Evolutionary conservation across 345 rosid genomes (phyloP).

Genomic region (Trapa incisa): DNA sequence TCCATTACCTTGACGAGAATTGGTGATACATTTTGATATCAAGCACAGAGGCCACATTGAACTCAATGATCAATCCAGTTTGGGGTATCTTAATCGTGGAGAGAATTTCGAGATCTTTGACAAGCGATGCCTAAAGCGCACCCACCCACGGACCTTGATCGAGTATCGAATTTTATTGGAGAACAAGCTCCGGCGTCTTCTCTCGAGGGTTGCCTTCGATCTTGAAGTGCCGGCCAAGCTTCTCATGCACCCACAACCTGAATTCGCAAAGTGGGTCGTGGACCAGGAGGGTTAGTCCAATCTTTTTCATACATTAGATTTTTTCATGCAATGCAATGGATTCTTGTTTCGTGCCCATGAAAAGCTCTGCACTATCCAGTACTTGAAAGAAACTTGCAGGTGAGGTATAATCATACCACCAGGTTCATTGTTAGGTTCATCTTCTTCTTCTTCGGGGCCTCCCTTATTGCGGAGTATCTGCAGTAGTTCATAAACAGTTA

Average conservation of each 20-base stretch:
- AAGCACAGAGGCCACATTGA: not conserved
- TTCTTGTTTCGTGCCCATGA: not conserved
- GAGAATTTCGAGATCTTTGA: slow-evolving; percentile 40
- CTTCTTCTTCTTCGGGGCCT: slow-evolving; percentile 21
- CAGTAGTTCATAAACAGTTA: slow-evolving; percentile 8
- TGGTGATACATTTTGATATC: not conserved
- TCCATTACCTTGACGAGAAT: too few relatives aligned
- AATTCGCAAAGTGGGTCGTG: slow-evolving; percentile 2
- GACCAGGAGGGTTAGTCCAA: not conserved
- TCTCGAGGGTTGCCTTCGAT: slow-evolving; percentile 23
- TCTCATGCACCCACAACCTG: slow-evolving; percentile 26
- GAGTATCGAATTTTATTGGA: slow-evolving; percentile 40
- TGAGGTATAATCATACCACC: slow-evolving; percentile 24
- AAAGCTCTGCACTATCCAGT: not conserved
- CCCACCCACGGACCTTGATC: slow-evolving; percentile 53
- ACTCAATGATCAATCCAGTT: slow-evolving; percentile 18
- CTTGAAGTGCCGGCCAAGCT: slow-evolving; percentile 28
- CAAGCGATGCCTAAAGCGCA: slow-evolving; percentile 45
- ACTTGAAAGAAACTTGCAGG: not conserved
- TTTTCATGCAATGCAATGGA: not conserved
- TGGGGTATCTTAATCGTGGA: slow-evolving; percentile 36
- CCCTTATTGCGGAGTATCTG: slow-evolving; percentile 41
- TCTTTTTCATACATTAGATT: not conserved
- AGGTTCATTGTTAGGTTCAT: slow-evolving; percentile 18
- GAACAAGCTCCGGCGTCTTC: slow-evolving; percentile 29